Evolutionary conservation across 2,329 filamentous ascomycete genomes (phyloP), one percentile per base, ranked within the genome.

Genomic region (Penicillium sp.): DNA sequence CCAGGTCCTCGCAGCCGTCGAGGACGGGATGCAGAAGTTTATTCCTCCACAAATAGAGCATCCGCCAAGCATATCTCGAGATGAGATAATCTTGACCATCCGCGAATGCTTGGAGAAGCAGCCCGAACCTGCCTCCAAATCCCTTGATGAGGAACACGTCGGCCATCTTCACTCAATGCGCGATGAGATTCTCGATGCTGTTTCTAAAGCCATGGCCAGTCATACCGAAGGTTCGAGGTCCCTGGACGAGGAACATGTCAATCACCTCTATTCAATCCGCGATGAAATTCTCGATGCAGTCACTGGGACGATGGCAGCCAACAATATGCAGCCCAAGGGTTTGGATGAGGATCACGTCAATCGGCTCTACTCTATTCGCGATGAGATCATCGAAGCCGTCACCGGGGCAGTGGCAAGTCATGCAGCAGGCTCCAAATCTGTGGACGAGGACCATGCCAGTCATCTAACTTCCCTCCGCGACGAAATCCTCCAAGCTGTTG

Each of bases 11-110:
- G 82, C 87, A 47, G 92, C 91, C 32, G 88, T 97, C 13, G 85
- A 91, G n/a, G 89, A 93, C 66, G 92, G 90, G 10, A 78, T 97
- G 52, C 88, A 92, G 70, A 85, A 92, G 69, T 94, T 93, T 68
- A 82, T 83, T 1, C 88, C 90, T 2, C 90, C 91, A 0, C 80
- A 84, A 53, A 82, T 92, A 6, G 85, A 91, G 45, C 85, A 85
- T 1, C 85, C 89, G 31, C 81, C 86, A 1, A 82, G 79, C 8
- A 80, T 93, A 48, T 90, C 92, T 0, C 84, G 88, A 44, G 90
- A 96, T 50, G 92, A 96, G 65, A 87, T 97, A 22, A 82, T 96
- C 5, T 85, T 88, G 48, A 89, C 89, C 3, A 89, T 97, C 22
- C 85, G 89, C 26, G 90, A 96, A 71, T 95, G 90, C 59, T 79